A percentile compares a stretch with the other conserved stretches of the same genome.
These are phyloP conservation scores for Thelephora aurantiotincta DNA, from an alignment of 768 basidiomycete genomes.

Conservation along the genomic window DNA sequence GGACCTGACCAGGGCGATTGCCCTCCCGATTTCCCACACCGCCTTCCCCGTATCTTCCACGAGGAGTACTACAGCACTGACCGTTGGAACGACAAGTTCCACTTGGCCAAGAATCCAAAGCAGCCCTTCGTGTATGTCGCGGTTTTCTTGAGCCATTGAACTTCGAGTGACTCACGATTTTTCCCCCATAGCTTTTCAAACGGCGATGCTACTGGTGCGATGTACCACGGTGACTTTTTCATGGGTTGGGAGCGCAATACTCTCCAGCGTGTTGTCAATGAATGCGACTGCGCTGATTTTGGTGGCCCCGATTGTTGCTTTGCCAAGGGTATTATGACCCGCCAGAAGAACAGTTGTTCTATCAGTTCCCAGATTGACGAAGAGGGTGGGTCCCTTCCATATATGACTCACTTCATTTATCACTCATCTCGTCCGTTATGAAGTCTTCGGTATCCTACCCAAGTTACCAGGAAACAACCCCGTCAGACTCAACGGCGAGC, in stretches of 20 bases:
- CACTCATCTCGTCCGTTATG: not conserved
- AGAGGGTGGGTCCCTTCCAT: constrained; percentile 20
- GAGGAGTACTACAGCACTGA: constrained; percentile 19
- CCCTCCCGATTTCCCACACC: constrained; percentile 20
- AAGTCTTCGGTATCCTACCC: constrained; percentile 32
- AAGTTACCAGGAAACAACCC: constrained; percentile 43
- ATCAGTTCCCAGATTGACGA: constrained; percentile 36
- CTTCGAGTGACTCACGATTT: not conserved
- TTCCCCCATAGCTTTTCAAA: constrained; percentile 32
- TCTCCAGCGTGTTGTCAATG: constrained; percentile 22
- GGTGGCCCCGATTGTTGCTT: constrained; percentile 29
- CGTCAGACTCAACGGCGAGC: constrained; percentile 11
- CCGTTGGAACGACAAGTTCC: constrained; percentile 11
- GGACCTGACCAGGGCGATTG: constrained; percentile 28
- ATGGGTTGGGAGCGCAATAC: constrained; percentile 27
- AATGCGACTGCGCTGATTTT: constrained; percentile 22
- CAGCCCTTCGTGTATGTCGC: constrained; percentile 25
- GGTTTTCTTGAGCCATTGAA: constrained; percentile 8
- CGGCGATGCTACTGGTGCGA: constrained; percentile 39
- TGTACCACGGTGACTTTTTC: constrained; percentile 23
- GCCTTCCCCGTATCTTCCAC: constrained; percentile 28
- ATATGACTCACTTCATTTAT: not conserved
- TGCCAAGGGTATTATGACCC: constrained; percentile 27
- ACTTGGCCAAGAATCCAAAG: constrained; percentile 22
- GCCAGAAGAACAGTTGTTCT: constrained; percentile 26